Evolutionary conservation across 371 early-diverging fungal species (phyloP).

Genomic region (Rhizopus arrhizus): DNA sequence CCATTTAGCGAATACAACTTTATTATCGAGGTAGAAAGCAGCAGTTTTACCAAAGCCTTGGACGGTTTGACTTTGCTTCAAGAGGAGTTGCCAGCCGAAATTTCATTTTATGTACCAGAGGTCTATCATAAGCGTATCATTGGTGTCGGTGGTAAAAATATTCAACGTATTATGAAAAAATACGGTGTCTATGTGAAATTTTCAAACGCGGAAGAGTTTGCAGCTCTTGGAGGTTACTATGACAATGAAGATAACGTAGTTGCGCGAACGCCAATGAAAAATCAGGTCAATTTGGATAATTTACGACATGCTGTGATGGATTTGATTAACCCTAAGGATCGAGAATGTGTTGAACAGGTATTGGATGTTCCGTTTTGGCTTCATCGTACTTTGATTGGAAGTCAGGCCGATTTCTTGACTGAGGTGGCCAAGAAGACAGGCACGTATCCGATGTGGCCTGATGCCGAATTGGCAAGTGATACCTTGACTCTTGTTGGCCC

Average conservation of each 20-base stretch:
- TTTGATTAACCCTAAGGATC: conserved; percentile 64
- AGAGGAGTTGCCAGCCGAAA: conserved; percentile 86
- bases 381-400: conserved; percentile 43
- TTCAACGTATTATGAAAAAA: conserved; percentile 94
- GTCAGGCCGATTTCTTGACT: conserved; percentile 36
- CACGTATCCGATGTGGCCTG: conserved; percentile 52
- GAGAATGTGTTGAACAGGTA: conserved; percentile 43
- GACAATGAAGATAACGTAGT: conserved; percentile 86
- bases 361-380: conserved; percentile 49
- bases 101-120: conserved; percentile 87
- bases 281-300: conserved; percentile 67
- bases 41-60: conserved; percentile 56
- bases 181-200: conserved; percentile 95
- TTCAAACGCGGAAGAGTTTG: conserved; percentile 80
- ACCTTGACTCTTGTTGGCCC: conserved; percentile 40
- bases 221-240: conserved; percentile 77
- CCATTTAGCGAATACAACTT: conserved; percentile 79
- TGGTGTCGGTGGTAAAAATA: conserved; percentile 93
- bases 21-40: conserved; percentile 70
- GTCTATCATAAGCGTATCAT: conserved; percentile 92
- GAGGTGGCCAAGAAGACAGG: conserved; percentile 54
- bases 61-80: conserved; percentile 74
- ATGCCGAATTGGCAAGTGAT: conserved; percentile 41
- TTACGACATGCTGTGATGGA: conserved; percentile 76
- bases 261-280: conserved; percentile 85